These are phyloP conservation scores for Moricandia arvensis DNA, from an alignment of 345 rosid species.

Conservation along the genomic window DNA sequence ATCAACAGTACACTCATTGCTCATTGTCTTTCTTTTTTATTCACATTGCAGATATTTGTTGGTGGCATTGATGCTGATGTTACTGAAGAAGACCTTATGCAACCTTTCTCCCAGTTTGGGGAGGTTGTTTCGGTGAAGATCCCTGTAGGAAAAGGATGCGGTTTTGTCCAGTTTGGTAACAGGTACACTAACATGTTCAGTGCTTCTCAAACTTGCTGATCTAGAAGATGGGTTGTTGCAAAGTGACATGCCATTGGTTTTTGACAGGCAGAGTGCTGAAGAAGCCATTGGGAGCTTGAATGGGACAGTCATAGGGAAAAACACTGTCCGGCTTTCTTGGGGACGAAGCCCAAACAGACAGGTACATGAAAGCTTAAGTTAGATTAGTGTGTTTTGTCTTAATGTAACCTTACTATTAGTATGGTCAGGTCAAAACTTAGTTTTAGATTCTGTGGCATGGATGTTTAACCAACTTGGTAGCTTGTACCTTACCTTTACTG, in stretches of 20 bases:
- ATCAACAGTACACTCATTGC: constrained; percentile 3
- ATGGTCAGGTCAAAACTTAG: background rate
- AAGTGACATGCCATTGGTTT: constrained; percentile 8
- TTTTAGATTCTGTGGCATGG: background rate
- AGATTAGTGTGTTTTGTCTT: background rate
- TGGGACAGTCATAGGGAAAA: constrained; percentile 74
- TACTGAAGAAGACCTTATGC: constrained; percentile 75
- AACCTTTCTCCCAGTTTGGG: constrained; percentile 73
- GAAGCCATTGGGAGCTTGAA: constrained; percentile 66
- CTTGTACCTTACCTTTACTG: background rate
- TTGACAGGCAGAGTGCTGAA: constrained; percentile 70
- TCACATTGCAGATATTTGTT: constrained; percentile 64
- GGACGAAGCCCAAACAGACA: constrained; percentile 81
- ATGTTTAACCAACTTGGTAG: background rate
- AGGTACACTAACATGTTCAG: constrained; percentile 42
- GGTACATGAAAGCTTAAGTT: constrained; percentile 37
- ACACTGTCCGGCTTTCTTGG: constrained; percentile 89
- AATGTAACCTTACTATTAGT: constrained; percentile 1
- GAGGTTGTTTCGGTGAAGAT: constrained; percentile 84
- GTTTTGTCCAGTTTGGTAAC: constrained; percentile 74
- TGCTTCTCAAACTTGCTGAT: constrained; percentile 1
- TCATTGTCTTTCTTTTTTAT: background rate
- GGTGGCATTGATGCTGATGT: constrained; percentile 82
- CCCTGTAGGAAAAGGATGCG: constrained; percentile 82
- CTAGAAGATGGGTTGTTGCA: background rate